These are phyloP conservation scores for Raphanus hybrid DNA, from an alignment of 441 rosid species.

Conservation along the genomic window DNA sequence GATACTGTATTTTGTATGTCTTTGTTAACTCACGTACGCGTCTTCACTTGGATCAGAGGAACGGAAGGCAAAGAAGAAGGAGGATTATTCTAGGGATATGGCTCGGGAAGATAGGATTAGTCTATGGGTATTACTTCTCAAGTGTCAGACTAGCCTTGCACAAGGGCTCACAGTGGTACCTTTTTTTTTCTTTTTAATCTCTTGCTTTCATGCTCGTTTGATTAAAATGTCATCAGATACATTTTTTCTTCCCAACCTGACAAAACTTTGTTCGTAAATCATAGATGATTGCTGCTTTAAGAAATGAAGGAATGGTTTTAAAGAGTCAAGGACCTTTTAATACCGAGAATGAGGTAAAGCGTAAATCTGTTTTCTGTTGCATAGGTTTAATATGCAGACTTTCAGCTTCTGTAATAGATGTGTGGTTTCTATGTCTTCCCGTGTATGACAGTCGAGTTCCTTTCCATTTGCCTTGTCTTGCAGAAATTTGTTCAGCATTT, in stretches of 20 bases:
- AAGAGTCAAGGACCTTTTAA: constrained; percentile 78
- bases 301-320: constrained; percentile 66
- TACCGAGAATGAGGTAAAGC: constrained; percentile 77
- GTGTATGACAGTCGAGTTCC: constrained; percentile 9
- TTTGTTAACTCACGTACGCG: not conserved
- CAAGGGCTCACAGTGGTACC: constrained; percentile 90
- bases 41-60: constrained; percentile 57
- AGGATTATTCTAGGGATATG: constrained; percentile 66
- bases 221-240: not conserved
- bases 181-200: not conserved
- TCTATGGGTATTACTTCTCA: constrained; percentile 75
- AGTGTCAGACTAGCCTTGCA: constrained; percentile 82
- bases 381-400: constrained; percentile 5
- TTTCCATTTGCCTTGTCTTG: constrained; percentile 8
- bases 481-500: constrained; percentile 96
- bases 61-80: constrained; percentile 80
- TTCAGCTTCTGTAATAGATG: constrained; percentile 7
- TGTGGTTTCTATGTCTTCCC: not conserved
- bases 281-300: constrained; percentile 89
- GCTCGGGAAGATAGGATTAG: constrained; percentile 71
- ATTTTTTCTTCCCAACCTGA: constrained; percentile 8
- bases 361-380: constrained; percentile 1
- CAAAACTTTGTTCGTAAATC: not conserved
- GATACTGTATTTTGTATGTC: constrained; percentile 3
- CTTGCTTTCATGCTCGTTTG: constrained; percentile 11